A percentile compares a stretch with the other conserved stretches of the same genome.
phyloP scores from a whole-genome alignment of 495 filamentous ascomycete genomes.

The Stereocaulon alpinum region DNA sequence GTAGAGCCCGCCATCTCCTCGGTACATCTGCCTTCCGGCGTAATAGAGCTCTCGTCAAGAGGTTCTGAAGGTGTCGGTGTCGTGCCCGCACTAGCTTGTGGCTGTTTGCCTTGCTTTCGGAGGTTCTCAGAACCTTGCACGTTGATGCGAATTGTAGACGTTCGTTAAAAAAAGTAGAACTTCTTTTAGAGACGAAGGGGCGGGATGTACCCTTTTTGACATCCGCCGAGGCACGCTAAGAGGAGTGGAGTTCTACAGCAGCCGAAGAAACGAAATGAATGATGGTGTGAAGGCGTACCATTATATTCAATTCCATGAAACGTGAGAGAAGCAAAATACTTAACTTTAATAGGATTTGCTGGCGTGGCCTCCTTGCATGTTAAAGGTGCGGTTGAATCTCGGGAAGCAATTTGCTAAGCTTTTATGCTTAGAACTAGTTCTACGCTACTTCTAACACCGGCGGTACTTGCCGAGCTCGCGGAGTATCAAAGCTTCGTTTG shows the following conservation, averaged over 20 bases:
- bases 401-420: too few species aligned
- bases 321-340: too few species aligned
- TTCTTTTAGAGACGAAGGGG: not conserved
- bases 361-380: too few species aligned
- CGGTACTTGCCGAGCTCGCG: too few species aligned
- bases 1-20: slow-evolving; percentile 54
- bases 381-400: too few species aligned
- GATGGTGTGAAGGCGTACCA: not conserved
- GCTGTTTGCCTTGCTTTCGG: not conserved
- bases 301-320: not conserved
- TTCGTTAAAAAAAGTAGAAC: not conserved
- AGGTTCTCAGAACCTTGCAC: slow-evolving; percentile 8
- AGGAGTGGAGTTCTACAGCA: not conserved
- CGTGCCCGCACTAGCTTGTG: slow-evolving; percentile 7
- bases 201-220: too few species aligned
- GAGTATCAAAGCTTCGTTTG: not conserved
- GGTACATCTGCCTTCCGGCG: slow-evolving; percentile 16
- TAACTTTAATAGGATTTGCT: too few species aligned
- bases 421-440: too few species aligned
- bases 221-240: not conserved
- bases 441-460: too few species aligned
- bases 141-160: not conserved
- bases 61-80: slow-evolving; percentile 8
- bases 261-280: not conserved
- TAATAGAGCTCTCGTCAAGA: not conserved